Conservation (phyloP, 2,329 filamentous ascomycete genomes). For the Nothophoma quercina region DNA sequence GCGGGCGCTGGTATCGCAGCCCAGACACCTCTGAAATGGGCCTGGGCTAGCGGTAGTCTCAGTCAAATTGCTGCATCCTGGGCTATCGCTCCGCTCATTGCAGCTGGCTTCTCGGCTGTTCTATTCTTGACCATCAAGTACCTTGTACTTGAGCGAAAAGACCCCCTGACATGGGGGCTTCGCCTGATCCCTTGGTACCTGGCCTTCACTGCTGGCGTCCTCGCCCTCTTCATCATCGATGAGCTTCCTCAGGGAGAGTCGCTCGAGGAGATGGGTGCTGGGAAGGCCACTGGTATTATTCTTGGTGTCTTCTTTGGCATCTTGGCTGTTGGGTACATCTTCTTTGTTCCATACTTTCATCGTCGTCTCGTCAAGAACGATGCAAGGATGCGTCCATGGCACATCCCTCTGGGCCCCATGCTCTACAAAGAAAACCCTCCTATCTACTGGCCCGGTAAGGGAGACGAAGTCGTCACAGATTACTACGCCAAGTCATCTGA, state of each 20-base stretch:
- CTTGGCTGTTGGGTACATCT: conserved; percentile 31
- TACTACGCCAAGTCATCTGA: conserved; percentile 49
- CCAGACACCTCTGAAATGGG: conserved; percentile 33
- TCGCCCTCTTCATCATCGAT: conserved; percentile 67
- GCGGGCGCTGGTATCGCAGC: conserved; percentile 66
- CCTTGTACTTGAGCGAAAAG: conserved; percentile 57
- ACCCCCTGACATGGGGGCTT: conserved; percentile 60
- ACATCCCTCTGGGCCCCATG: conserved; percentile 47
- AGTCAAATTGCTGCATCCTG: conserved; percentile 54
- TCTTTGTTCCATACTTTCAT: conserved; percentile 40
- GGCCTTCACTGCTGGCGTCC: conserved; percentile 57
- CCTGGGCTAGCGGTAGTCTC: conserved; percentile 37
- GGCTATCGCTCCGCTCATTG: conserved; percentile 59
- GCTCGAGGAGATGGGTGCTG: conserved; percentile 38
- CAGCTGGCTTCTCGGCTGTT: conserved; percentile 57
- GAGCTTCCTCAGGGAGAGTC: conserved; percentile 49
- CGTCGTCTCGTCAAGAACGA: conserved; percentile 38
- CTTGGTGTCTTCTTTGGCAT: conserved; percentile 37
- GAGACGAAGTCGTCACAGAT: conserved; percentile 47
- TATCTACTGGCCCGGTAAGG: conserved; percentile 52
- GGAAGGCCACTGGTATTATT: conserved; percentile 36
- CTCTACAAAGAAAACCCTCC: conserved; percentile 50
- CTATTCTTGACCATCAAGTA: conserved; percentile 61
- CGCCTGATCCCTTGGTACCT: conserved; percentile 59
- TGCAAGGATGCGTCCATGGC: conserved; percentile 33